Evolutionary conservation across 495 filamentous ascomycete genomes (phyloP).

Genomic region (Cetradonia linearis): DNA sequence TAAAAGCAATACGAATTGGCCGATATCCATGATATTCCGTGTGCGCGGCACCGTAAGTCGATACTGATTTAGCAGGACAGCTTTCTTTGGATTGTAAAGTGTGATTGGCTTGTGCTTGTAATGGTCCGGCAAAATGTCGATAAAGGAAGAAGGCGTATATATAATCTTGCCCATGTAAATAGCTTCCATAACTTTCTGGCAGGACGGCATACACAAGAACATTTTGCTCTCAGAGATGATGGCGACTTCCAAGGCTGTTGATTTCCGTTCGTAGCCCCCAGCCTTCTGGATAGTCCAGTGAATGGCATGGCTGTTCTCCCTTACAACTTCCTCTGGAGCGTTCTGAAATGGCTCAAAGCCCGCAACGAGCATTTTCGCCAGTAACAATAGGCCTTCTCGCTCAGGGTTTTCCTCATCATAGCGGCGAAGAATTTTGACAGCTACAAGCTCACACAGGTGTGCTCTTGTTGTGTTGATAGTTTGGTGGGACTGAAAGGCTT

Average conservation of each 20-base stretch:
- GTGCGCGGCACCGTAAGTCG: slow-evolving; percentile 60
- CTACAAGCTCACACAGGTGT: slow-evolving; percentile 58
- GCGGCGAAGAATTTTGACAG: slow-evolving; percentile 52
- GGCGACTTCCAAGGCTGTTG: slow-evolving; percentile 60
- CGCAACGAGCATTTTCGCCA: slow-evolving; percentile 61
- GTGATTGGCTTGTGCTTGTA: slow-evolving; percentile 65
- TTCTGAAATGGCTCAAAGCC: slow-evolving; percentile 65
- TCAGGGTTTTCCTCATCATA: slow-evolving; percentile 59
- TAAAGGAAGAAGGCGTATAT: slow-evolving; percentile 59
- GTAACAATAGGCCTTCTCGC: slow-evolving; percentile 48
- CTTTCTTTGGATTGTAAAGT: slow-evolving; percentile 55
- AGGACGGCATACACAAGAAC: slow-evolving; percentile 57
- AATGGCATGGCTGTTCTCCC: slow-evolving; percentile 37
- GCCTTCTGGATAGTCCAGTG: slow-evolving; percentile 39
- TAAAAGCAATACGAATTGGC: slow-evolving; percentile 55
- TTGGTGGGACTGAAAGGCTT: slow-evolving; percentile 54
- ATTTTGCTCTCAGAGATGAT: slow-evolving; percentile 58
- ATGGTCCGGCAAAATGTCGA: slow-evolving; percentile 62
- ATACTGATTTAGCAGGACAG: slow-evolving; percentile 63
- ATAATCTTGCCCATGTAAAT: slow-evolving; percentile 58
- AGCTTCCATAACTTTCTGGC: slow-evolving; percentile 59
- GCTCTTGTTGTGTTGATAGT: slow-evolving; percentile 60
- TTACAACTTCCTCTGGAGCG: slow-evolving; percentile 47
- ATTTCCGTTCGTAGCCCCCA: slow-evolving; percentile 45
- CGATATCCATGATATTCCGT: slow-evolving; percentile 55